phyloP scores from a whole-genome alignment of 257 asterid species.

The Voacanga thouarsii region DNA sequence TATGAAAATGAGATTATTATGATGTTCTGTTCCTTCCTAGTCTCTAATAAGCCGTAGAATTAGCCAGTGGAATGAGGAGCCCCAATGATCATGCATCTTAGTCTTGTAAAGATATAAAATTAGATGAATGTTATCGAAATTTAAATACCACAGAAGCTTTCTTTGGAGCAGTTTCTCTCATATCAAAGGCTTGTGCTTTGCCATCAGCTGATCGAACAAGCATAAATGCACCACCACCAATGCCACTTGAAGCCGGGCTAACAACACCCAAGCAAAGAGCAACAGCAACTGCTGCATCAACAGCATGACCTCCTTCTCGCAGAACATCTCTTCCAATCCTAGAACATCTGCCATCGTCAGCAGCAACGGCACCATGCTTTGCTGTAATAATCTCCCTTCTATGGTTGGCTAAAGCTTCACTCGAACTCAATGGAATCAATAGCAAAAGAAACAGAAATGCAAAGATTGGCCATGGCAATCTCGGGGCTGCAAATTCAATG shows the following conservation, averaged over 20 bases:
- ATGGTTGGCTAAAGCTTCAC: neutral
- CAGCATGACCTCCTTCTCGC: constrained; percentile 62
- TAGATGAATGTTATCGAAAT: neutral
- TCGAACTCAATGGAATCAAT: neutral
- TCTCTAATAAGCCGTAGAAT: too few relatives aligned
- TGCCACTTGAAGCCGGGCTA: constrained; percentile 72
- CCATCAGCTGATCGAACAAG: constrained; percentile 42
- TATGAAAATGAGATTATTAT: too few relatives aligned
- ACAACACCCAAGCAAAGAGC: constrained; percentile 68
- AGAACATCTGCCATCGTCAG: constrained; percentile 64
- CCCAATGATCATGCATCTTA: too few relatives aligned
- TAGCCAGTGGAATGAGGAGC: too few relatives aligned
- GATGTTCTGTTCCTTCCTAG: too few relatives aligned
- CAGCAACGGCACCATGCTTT: constrained; percentile 46
- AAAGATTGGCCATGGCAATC: neutral
- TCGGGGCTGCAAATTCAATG: neutral
- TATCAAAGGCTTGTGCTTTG: constrained; percentile 45
- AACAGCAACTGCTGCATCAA: constrained; percentile 78
- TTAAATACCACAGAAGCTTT: constrained; percentile 42
- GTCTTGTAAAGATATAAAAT: too few relatives aligned
- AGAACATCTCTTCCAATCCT: constrained; percentile 50
- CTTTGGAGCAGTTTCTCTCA: constrained; percentile 69
- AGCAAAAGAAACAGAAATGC: neutral
- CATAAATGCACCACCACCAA: constrained; percentile 83
- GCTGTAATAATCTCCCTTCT: constrained; percentile 33